phyloP scores from a whole-genome alignment of 306 rosid species.

The Cicer cuneatum region DNA sequence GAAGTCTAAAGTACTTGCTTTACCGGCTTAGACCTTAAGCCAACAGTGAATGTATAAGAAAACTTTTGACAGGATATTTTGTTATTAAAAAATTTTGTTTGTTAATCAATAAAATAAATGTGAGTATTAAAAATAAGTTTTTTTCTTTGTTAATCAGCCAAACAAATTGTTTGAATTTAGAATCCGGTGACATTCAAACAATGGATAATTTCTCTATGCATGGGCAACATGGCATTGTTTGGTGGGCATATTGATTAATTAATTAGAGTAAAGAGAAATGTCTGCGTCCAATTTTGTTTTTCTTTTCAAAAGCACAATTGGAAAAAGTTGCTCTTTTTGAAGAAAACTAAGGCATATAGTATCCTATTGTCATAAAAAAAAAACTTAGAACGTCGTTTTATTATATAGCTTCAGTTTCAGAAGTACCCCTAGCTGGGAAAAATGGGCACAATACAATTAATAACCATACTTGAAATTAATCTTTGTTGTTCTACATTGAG shows the following conservation, averaged over 20 bases:
- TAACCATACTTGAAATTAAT: conserved; percentile 1
- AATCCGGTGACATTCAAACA: conserved; percentile 36
- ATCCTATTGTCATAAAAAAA: background rate
- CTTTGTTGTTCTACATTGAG: background rate
- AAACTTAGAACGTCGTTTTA: conserved; percentile 40
- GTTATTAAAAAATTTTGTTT: too few relatives aligned
- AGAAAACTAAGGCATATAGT: background rate
- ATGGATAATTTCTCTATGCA: conserved; percentile 44
- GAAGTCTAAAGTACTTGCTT: too few relatives aligned
- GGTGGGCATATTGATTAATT: background rate
- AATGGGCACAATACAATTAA: conserved; percentile 16
- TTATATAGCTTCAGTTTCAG: background rate
- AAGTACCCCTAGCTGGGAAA: conserved; percentile 17
- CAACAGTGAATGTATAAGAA: too few relatives aligned
- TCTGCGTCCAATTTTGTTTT: conserved; percentile 43
- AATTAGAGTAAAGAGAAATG: background rate
- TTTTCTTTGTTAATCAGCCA: too few relatives aligned
- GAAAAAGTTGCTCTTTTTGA: conserved; percentile 1
- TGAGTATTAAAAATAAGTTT: too few relatives aligned
- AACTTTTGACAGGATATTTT: too few relatives aligned
- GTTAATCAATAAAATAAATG: too few relatives aligned
- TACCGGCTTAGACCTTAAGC: too few relatives aligned
- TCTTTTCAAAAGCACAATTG: conserved; percentile 30
- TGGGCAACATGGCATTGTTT: conserved; percentile 28
- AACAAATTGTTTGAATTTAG: conserved; percentile 32